Evolutionary conservation across 306 rosid species (phyloP), one percentile per base, ranked within the genome.

Genomic region (Astragalus glycyphyllos): DNA sequence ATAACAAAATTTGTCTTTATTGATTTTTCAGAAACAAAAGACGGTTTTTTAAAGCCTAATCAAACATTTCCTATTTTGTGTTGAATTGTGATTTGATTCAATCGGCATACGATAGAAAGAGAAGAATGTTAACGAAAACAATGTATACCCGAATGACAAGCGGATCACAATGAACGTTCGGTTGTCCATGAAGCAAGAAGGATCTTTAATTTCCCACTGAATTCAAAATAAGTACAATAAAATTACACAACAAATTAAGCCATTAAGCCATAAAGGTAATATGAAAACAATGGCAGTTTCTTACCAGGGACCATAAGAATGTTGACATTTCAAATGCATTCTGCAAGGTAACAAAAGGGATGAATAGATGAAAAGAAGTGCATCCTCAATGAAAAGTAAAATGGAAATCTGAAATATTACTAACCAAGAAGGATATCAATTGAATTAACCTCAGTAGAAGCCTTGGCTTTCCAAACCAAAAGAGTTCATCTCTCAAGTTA

Each of bases 271-370:
- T 20, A 20, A 20, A 20, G 23, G 23, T 20, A 20, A 20, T 20
- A 20, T 20, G 23, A 20, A 20, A 20, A 20, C 23, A 20, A 20
- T 20, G 23, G 1, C 23, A 66, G 57, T 57, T 74, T 75, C 97
- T 90, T 86, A 94, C 97, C 83, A 94, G 55, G 74, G 99, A 94
- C 99, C 99, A 94, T 48, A 91, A 31, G 71, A 89, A 94, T 42
- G 90, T 83, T 57, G 99, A 93, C 99, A 94, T 89, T 82, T 94
- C 99, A 69, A 94, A 89, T 32, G 99, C 96, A 76, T 94, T 94
- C 98, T 94, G 87, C 77, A 81, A 74, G 79, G 69, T 42, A 6
- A 13, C 31, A 68, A 38, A 26, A 65, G 15, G 20, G 65, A 26
- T 15, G 29, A 32, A 41, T 66, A 55, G 73, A 50, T 45, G 17